Conservation (phyloP, 2,329 filamentous ascomycete genomes). For the Gnomoniopsis sp. region DNA sequence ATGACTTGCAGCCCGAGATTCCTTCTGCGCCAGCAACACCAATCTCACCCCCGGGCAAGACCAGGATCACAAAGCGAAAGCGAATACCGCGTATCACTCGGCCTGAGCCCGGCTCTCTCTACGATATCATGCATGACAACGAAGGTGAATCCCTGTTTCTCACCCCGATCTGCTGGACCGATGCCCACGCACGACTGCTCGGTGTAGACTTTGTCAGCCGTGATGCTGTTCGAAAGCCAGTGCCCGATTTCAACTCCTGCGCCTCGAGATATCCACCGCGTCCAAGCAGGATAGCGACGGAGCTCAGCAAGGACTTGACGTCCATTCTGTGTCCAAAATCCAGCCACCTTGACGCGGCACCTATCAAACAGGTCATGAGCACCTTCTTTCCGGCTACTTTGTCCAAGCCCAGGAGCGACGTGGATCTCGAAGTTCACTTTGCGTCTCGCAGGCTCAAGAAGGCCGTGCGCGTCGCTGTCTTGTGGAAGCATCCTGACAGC, state of each 20-base stretch:
- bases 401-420: constrained; percentile 27
- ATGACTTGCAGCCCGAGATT: not conserved
- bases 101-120: constrained; percentile 47
- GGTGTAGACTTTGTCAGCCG: constrained; percentile 42
- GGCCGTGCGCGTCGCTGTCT: constrained; percentile 44
- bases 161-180: constrained; percentile 54
- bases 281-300: constrained; percentile 40
- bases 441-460: constrained; percentile 42
- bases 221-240: constrained; percentile 38
- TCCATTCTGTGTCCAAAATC: constrained; percentile 35
- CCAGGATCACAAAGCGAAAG: constrained; percentile 20
- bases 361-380: constrained; percentile 41
- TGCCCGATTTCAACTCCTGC: constrained; percentile 27
- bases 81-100: constrained; percentile 31
- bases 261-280: constrained; percentile 8
- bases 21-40: not conserved
- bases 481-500: constrained; percentile 44
- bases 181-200: constrained; percentile 46
- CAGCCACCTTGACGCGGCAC: constrained; percentile 33
- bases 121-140: constrained; percentile 49
- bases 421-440: constrained; percentile 49
- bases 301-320: constrained; percentile 41
- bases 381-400: constrained; percentile 39
- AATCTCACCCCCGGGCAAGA: constrained; percentile 1
- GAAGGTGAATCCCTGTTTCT: constrained; percentile 46